Conservation (phyloP, 2,329 filamentous ascomycete genomes). For the Zymoseptoria crescenta region DNA sequence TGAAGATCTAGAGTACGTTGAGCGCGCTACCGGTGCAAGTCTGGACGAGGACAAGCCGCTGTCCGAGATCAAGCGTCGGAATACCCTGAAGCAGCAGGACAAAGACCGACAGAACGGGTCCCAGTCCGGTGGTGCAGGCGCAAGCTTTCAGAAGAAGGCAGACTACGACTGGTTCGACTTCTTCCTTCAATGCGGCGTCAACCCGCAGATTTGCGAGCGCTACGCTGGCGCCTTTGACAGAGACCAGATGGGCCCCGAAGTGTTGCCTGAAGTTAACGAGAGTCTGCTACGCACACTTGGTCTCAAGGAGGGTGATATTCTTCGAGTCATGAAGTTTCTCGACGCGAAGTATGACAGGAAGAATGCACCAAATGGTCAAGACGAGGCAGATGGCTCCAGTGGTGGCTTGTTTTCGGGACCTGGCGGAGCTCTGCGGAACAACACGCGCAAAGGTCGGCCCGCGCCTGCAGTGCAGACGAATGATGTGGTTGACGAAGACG, state of each 20-base stretch:
- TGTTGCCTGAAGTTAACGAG: slow-evolving; percentile 81
- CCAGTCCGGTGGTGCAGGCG: slow-evolving; percentile 43
- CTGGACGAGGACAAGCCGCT: slow-evolving; percentile 88
- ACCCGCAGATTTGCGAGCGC: slow-evolving; percentile 85
- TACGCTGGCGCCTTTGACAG: slow-evolving; percentile 83
- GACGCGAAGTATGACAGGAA: slow-evolving; percentile 71
- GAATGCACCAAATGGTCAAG: slow-evolving; percentile 49
- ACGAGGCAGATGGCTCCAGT: slow-evolving; percentile 49
- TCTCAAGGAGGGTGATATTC: slow-evolving; percentile 91
- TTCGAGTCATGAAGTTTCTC: slow-evolving; percentile 85
- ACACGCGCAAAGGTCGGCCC: slow-evolving; percentile 85
- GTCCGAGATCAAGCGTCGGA: slow-evolving; percentile 63
- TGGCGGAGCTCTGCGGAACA: slow-evolving; percentile 84
- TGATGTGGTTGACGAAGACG: slow-evolving; percentile 80
- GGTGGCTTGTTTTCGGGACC: slow-evolving; percentile 85
- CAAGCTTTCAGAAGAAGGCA: slow-evolving; percentile 58
- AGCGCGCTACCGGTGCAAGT: slow-evolving; percentile 76
- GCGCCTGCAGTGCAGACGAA: slow-evolving; percentile 78
- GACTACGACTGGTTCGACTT: slow-evolving; percentile 99
- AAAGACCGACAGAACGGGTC: slow-evolving; percentile 20
- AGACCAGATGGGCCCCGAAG: slow-evolving; percentile 93
- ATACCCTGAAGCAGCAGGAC: slow-evolving; percentile 44
- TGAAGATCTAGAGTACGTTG: slow-evolving; percentile 91
- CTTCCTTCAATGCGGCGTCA: slow-evolving; percentile 86
- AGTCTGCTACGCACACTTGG: slow-evolving; percentile 77